Conservation (phyloP, 148 eudicot species). For the Oxyria digyna region DNA sequence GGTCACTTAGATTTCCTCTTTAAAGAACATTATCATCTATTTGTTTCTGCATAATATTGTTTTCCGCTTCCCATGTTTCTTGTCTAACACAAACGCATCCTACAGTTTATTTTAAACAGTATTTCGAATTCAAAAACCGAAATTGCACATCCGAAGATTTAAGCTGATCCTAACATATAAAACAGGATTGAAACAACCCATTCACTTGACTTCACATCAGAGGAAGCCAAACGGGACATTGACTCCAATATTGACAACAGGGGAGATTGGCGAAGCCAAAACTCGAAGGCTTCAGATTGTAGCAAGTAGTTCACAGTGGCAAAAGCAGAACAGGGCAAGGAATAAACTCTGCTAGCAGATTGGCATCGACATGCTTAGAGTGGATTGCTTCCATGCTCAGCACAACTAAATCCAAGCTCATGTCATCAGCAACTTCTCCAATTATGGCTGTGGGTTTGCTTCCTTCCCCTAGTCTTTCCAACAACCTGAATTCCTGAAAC, state of each 20-base stretch:
- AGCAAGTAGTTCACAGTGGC: slow-evolving; percentile 35
- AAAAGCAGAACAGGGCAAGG: slow-evolving; percentile 91
- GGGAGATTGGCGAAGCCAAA: neutral
- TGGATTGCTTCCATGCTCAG: slow-evolving; percentile 99
- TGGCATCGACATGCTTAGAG: slow-evolving; percentile 93
- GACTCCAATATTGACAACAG: neutral
- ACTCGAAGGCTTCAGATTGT: neutral
- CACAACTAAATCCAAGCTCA: slow-evolving; percentile 82
- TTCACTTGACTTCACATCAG: neutral
- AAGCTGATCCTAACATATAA: too few species aligned
- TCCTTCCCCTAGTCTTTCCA: slow-evolving; percentile 72
- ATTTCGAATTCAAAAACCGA: too few species aligned
- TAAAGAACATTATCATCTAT: too few species aligned
- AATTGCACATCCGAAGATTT: too few species aligned
- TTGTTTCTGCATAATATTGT: too few species aligned
- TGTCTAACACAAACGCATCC: too few species aligned
- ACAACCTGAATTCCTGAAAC: slow-evolving; percentile 59
- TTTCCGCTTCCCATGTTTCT: too few species aligned
- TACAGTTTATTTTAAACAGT: too few species aligned
- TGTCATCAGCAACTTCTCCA: slow-evolving; percentile 81
- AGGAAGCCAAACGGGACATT: neutral
- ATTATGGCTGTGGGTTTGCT: slow-evolving; percentile 77
- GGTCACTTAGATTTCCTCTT: too few species aligned
- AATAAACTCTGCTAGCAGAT: slow-evolving; percentile 83
- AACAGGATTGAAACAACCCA: neutral